Evolutionary conservation across 352 stramenopile species (phyloP).

Genomic region (Phytopythium chamaehyphon): DNA sequence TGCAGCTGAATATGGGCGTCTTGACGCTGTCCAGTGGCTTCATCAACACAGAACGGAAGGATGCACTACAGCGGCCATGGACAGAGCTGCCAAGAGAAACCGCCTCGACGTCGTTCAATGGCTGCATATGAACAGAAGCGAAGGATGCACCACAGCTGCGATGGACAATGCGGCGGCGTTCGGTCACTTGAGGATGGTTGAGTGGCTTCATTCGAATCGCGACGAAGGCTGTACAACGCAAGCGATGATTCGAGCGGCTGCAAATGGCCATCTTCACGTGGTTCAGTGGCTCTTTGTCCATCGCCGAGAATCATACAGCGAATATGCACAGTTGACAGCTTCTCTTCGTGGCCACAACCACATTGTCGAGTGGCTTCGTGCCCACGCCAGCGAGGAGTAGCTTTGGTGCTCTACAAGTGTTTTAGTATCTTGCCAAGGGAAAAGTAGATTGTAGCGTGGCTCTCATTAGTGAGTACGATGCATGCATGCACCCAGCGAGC

Average conservation of each 20-base stretch:
- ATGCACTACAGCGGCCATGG: constrained; percentile 19
- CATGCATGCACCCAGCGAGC: no score
- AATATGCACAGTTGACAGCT: constrained; percentile 15
- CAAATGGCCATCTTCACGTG: constrained; percentile 2
- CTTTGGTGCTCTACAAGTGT: no score
- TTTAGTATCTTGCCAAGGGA: no score
- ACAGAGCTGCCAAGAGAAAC: constrained; percentile 16
- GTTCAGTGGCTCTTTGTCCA: constrained; percentile 1
- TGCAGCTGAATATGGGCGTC: constrained; percentile 16
- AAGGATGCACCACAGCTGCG: constrained; percentile 11
- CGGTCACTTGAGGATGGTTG: constrained; percentile 18
- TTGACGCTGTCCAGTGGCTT: constrained; percentile 17
- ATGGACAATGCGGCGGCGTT: constrained; percentile 20
- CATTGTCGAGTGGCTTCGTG: constrained; percentile 18
- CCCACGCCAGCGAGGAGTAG: constrained; percentile 16
- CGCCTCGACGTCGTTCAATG: constrained; percentile 20
- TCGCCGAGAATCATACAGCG: constrained; percentile 6
- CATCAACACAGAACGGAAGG: constrained; percentile 7
- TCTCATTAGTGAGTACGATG: no score
- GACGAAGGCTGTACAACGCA: constrained; percentile 6
- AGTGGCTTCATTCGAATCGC: constrained; percentile 17
- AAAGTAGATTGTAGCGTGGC: constrained; percentile 13
- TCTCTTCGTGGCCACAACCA: constrained; percentile 8
- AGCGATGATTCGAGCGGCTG: neutral
- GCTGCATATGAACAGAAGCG: constrained; percentile 2